These are phyloP conservation scores for Sutorius eximius DNA, from an alignment of 1,284 basidiomycete species.

Conservation along the genomic window DNA sequence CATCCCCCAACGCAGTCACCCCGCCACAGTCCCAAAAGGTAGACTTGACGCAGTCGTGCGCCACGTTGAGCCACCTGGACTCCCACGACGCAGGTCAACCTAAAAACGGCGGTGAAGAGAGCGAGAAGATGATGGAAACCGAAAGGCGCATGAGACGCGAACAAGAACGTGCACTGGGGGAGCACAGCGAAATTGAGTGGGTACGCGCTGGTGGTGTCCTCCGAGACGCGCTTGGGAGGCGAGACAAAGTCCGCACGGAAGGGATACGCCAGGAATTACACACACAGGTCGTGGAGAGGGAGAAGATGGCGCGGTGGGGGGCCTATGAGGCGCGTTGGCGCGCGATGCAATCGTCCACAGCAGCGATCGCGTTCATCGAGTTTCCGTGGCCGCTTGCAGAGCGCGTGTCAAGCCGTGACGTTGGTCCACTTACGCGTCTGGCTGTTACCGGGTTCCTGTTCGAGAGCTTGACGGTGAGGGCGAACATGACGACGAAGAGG, in stretches of 20 bases:
- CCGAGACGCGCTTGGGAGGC: constrained; percentile 48
- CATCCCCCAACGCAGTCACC: not conserved
- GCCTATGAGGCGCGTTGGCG: constrained; percentile 52
- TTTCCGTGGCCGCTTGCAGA: constrained; percentile 60
- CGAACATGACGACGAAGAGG: constrained; percentile 43
- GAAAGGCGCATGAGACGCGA: constrained; percentile 26
- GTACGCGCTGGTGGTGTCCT: constrained; percentile 57
- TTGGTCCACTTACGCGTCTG: constrained; percentile 39
- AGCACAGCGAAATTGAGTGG: constrained; percentile 55
- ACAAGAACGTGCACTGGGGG: constrained; percentile 33
- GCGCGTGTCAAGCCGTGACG: constrained; percentile 29
- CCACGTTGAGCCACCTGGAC: constrained; percentile 2
- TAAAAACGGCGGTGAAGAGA: not conserved
- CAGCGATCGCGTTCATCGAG: constrained; percentile 41
- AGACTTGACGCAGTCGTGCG: not conserved
- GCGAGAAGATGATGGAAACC: constrained; percentile 10
- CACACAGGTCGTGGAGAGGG: constrained; percentile 24
- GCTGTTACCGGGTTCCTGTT: constrained; percentile 56
- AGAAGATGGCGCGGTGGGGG: constrained; percentile 42
- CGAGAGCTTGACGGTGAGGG: constrained; percentile 44
- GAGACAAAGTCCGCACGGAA: constrained; percentile 49
- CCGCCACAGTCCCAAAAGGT: not conserved
- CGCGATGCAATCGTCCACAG: constrained; percentile 29
- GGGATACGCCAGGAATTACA: constrained; percentile 27
- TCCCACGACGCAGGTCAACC: not conserved